Conservation (phyloP, 1,139 yeast genomes). For the Blastobotrys malaysiensis region DNA sequence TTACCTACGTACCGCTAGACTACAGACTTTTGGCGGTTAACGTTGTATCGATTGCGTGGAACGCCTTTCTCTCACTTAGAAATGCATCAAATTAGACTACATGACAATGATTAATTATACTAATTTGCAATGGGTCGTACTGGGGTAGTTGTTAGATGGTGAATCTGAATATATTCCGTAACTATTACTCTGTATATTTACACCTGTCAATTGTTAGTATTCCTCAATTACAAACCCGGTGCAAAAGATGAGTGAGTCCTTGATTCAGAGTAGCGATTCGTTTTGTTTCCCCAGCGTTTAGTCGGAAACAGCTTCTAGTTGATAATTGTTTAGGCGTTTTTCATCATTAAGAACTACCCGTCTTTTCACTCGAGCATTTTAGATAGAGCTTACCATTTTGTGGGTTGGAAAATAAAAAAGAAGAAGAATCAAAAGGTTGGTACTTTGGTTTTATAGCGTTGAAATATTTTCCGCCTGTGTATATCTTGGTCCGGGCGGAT, state of each 20-base stretch:
- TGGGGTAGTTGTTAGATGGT: background rate
- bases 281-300: slow-evolving; percentile 28
- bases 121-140: background rate
- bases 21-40: slow-evolving; percentile 67
- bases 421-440: background rate
- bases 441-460: background rate
- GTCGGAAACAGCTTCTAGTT: slow-evolving; percentile 36
- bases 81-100: slow-evolving; percentile 28
- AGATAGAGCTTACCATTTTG: background rate
- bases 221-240: background rate
- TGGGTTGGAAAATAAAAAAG: background rate
- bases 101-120: background rate
- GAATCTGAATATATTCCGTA: background rate
- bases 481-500: background rate
- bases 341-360: slow-evolving; percentile 16
- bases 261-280: slow-evolving; percentile 33
- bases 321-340: slow-evolving; percentile 17
- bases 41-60: slow-evolving; percentile 75
- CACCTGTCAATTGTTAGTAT: background rate
- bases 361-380: slow-evolving; percentile 6
- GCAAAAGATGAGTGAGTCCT: background rate
- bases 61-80: slow-evolving; percentile 61
- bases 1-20: slow-evolving; percentile 63
- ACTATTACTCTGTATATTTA: background rate
- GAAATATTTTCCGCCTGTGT: background rate